A percentile compares a stretch with the other conserved stretches of the same genome.
Evolutionary conservation across 169 alveolate genomes (phyloP).

Genomic region (Plasmodium vivax): DNA sequence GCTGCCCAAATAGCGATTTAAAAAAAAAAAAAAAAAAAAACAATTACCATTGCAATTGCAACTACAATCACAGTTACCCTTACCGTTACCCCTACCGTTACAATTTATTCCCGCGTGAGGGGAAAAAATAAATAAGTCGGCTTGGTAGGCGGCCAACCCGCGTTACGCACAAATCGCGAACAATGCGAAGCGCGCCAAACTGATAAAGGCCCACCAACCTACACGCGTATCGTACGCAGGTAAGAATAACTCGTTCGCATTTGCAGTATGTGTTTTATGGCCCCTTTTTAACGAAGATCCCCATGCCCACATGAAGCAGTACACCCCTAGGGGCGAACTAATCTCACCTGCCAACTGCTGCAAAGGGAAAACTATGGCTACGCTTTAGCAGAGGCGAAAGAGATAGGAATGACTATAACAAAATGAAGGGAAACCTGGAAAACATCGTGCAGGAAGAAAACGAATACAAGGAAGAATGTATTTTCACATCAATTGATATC

Average conservation of each 20-base stretch:
- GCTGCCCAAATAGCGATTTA: background rate
- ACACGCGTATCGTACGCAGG: background rate
- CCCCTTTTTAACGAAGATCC: background rate
- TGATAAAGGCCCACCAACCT: background rate
- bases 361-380: constrained; percentile 9
- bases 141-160: background rate
- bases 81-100: background rate
- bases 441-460: constrained; percentile 5
- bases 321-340: background rate
- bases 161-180: background rate
- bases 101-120: background rate
- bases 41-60: too few relatives aligned
- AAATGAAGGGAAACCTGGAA: constrained; percentile 21
- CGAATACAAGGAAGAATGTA: constrained; percentile 76
- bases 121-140: background rate
- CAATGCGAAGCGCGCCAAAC: background rate
- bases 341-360: background rate
- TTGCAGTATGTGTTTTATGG: background rate
- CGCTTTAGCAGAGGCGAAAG: background rate
- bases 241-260: background rate
- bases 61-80: too few relatives aligned
- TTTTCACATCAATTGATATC: constrained; percentile 72
- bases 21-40: background rate
- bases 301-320: background rate
- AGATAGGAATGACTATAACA: background rate